These are phyloP conservation scores for Saitozyma sp. DNA, from an alignment of 768 basidiomycete species.

Conservation along the genomic window DNA sequence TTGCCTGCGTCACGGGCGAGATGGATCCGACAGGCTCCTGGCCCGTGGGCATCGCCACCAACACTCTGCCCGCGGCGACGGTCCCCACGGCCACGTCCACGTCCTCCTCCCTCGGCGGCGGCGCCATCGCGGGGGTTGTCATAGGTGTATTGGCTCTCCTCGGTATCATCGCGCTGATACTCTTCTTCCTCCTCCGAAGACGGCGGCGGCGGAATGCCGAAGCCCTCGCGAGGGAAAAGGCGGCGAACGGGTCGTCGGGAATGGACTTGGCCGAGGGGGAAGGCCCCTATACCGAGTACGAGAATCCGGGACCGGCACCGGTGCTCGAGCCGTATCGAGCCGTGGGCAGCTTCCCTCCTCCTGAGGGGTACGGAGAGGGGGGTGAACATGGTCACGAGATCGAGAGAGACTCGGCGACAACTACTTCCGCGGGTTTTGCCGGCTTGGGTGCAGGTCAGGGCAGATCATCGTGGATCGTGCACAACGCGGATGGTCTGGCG, in stretches of 20 bases:
- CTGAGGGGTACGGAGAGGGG: neutral
- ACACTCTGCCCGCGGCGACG: constrained; percentile 23
- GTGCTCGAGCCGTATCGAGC: neutral
- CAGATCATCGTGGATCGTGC: neutral
- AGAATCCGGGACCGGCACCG: constrained; percentile 1
- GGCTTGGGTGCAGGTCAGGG: constrained; percentile 13
- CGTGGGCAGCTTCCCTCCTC: neutral
- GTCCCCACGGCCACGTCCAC: constrained; percentile 11
- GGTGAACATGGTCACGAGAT: neutral
- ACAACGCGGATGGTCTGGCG: neutral
- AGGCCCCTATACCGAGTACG: neutral
- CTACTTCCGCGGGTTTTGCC: constrained; percentile 20
- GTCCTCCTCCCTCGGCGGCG: constrained; percentile 8
- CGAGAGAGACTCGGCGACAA: neutral
- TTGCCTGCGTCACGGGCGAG: neutral
- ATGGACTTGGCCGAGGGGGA: constrained; percentile 11
- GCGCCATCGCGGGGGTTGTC: constrained; percentile 40
- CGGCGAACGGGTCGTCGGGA: constrained; percentile 2
- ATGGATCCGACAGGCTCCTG: constrained; percentile 26
- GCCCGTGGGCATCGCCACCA: constrained; percentile 32
- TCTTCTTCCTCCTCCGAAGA: constrained; percentile 27
- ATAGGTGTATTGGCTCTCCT: constrained; percentile 29
- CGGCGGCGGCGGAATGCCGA: constrained; percentile 14
- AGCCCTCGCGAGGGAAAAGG: constrained; percentile 5
- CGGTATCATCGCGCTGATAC: constrained; percentile 12